Base-by-base conservation (phyloP, 1,284 basidiomycete genomes). In the Ceratobasidium sp. region DNA sequence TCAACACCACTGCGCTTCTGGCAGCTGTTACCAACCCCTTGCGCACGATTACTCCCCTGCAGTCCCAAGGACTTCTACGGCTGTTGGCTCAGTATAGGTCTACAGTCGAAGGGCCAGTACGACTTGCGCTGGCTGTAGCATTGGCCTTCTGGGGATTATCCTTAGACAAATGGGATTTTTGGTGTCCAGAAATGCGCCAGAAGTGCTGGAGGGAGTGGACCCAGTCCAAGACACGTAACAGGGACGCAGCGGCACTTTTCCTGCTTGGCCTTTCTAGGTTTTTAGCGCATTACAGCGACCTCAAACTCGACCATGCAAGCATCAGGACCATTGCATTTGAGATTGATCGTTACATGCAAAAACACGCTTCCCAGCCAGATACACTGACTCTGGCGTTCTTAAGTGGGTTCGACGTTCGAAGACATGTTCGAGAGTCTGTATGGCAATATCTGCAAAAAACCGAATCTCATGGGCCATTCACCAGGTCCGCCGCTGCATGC, bases 101-200 rank as follows among this genome's bases (percentile, higher is more conserved):
- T 1, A 33, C 28, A 31, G 20, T n/a, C 6, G 47, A 58, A 42
- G 35, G 10, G 3, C 67, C 42, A 20, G 35, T 69, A 8, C 51
- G 53, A 8, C 51, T 37, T 4, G 67, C 67, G 10, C 23, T 69
- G 37, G 67, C 53, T 28, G 67, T 69, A 1, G 53, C 67, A 0
- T 10, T 58, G 33, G 35, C 67, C 15, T 69, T 69, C n/a, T 69
- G 51, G 67, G 67, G 67, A 8, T 33, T 69, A 0, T 69, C 67
- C 11, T 15, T 56, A 17, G 67, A 69, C 35, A 20, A 58, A 8
- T 69, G 67, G 67, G 35, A 45, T 17, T 58, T 69, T 26, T 69
- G 67, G 67, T 26, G 53, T 8, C 51, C n/a, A 4, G 49, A 31
- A 23, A 23, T 17, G 37, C 53, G 67, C 1, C 17, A 26, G 13